A percentile compares a stretch with the other conserved stretches of the same genome.
phyloP scores from a whole-genome alignment of 139 green algal species.

The Closterium sp. region DNA sequence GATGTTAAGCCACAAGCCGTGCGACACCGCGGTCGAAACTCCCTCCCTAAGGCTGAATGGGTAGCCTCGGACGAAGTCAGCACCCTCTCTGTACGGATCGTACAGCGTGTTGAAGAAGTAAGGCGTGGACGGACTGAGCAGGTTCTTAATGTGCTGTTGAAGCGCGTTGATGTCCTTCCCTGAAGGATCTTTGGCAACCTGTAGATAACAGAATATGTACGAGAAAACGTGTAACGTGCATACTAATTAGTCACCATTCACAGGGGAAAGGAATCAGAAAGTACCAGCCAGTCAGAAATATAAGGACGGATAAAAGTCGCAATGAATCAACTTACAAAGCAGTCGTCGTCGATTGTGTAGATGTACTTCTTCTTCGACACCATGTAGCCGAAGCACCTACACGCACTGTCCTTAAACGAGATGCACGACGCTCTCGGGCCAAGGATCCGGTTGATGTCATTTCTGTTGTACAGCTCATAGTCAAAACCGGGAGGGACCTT shows the following conservation, averaged over 20 bases:
- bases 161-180: slow-evolving; percentile 88
- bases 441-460: slow-evolving; percentile 93
- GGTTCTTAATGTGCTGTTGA: slow-evolving; percentile 93
- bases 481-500: slow-evolving; percentile 82
- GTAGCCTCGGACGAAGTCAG: slow-evolving; percentile 85
- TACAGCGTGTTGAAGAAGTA: slow-evolving; percentile 99
- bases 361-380: slow-evolving; percentile 93
- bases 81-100: slow-evolving; percentile 80
- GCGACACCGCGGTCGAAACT: slow-evolving; percentile 83
- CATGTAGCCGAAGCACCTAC: slow-evolving; percentile 93
- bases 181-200: slow-evolving; percentile 56
- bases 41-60: slow-evolving; percentile 85
- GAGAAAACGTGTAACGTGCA: background rate
- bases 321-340: slow-evolving; percentile 68
- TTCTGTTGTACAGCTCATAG: slow-evolving; percentile 92
- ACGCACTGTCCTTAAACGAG: slow-evolving; percentile 93
- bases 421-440: slow-evolving; percentile 93
- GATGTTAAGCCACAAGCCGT: slow-evolving; percentile 97
- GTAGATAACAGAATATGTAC: background rate
- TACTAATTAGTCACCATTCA: background rate
- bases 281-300: no score
- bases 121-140: slow-evolving; percentile 86
- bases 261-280: background rate
- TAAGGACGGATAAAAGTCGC: no score
- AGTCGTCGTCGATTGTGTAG: slow-evolving; percentile 97